phyloP scores from a whole-genome alignment of 164 flowering plant genomes.

The Chloranthus sessilifolius region DNA sequence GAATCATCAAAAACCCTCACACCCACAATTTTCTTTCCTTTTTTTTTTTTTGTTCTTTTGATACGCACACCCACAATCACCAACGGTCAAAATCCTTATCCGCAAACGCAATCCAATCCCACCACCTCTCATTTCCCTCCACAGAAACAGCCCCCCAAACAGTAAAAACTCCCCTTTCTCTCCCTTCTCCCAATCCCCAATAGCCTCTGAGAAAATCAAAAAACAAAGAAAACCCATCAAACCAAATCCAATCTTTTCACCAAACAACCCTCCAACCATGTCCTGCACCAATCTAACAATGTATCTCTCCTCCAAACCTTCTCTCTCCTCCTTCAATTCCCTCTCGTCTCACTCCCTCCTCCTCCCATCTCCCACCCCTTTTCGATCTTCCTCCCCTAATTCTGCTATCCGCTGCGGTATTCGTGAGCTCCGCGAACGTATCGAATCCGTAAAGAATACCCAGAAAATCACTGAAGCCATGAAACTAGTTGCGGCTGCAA shows the following conservation, averaged over 20 bases:
- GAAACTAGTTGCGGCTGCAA: constrained; percentile 93
- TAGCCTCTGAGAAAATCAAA: not conserved
- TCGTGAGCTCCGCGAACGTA: constrained; percentile 57
- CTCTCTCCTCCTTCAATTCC: constrained; percentile 28
- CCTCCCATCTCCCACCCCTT: constrained; percentile 9
- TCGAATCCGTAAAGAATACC: constrained; percentile 65
- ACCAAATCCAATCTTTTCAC: not conserved
- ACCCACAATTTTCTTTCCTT: too few relatives aligned
- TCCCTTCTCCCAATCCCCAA: not conserved
- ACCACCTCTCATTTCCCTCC: constrained; percentile 37
- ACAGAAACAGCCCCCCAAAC: constrained; percentile 2
- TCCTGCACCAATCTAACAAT: constrained; percentile 33
- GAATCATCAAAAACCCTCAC: too few relatives aligned
- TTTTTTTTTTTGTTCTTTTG: too few relatives aligned
- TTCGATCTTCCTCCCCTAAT: constrained; percentile 6
- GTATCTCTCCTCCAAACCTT: constrained; percentile 36
- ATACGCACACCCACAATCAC: too few relatives aligned
- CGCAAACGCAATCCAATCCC: constrained; percentile 34
- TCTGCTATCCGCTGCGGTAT: constrained; percentile 41
- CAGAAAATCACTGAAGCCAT: constrained; percentile 91
- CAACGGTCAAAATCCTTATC: constrained; percentile 22
- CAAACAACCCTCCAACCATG: constrained; percentile 20
- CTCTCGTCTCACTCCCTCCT: constrained; percentile 22
- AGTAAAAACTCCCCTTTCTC: constrained; percentile 11
- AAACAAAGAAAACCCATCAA: not conserved